Percentiles rank a stretch among this genome's conserved stretches.
Evolutionary conservation across 441 rosid genomes (phyloP).

Genomic region (Populus hybrid): DNA sequence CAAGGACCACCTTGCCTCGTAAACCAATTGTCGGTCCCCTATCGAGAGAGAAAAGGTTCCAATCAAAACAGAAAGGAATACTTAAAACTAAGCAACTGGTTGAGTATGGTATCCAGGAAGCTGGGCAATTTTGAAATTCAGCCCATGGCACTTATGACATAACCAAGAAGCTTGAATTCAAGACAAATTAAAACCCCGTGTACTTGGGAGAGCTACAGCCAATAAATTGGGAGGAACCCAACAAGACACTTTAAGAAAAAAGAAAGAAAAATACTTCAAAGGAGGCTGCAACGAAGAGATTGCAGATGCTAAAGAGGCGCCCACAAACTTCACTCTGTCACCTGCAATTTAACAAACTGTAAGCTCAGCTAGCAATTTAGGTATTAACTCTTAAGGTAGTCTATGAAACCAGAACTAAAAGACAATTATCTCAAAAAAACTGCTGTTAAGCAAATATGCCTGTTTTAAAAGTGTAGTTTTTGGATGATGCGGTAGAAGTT

Average conservation of each 20-base stretch:
- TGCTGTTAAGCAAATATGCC: slow-evolving; percentile 37
- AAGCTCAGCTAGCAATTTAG: slow-evolving; percentile 17
- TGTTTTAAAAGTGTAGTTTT: slow-evolving; percentile 71
- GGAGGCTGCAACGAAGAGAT: slow-evolving; percentile 52
- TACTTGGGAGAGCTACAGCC: not conserved
- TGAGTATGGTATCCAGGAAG: not conserved
- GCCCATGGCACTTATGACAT: not conserved
- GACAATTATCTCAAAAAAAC: not conserved
- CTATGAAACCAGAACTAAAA: not conserved
- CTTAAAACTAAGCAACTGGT: not conserved
- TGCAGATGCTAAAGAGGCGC: slow-evolving; percentile 45
- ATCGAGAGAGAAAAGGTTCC: slow-evolving; percentile 6
- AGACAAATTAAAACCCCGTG: not conserved
- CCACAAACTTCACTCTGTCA: slow-evolving; percentile 82
- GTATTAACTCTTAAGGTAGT: not conserved
- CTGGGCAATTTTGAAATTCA: not conserved
- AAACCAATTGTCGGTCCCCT: slow-evolving; percentile 84
- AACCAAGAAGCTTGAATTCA: not conserved
- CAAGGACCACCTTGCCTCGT: slow-evolving; percentile 91
- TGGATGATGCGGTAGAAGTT: slow-evolving; percentile 91
- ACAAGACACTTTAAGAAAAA: not conserved
- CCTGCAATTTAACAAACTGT: slow-evolving; percentile 45
- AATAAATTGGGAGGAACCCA: not conserved
- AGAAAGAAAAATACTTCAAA: slow-evolving; percentile 37
- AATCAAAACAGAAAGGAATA: not conserved